phyloP scores from a whole-genome alignment of 352 stramenopile genomes.

The Pythium rhizo-oryzae region DNA sequence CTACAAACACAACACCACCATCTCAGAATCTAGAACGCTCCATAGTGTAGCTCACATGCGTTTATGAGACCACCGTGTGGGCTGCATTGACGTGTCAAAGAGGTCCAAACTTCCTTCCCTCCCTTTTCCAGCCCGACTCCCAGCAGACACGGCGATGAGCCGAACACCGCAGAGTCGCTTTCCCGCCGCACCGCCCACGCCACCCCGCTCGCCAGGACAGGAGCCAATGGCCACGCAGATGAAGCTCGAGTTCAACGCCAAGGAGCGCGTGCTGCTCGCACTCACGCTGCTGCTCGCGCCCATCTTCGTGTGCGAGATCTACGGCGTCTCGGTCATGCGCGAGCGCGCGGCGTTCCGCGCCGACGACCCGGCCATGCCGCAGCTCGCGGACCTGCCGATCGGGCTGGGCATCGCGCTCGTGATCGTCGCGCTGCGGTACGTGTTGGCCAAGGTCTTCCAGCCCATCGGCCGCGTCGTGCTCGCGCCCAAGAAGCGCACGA shows the following conservation, averaged over 20 bases:
- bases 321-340: slow-evolving; percentile 50
- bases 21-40: background rate
- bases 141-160: background rate
- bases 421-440: slow-evolving; percentile 48
- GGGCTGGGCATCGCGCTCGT: slow-evolving; percentile 34
- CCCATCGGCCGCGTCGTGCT: slow-evolving; percentile 52
- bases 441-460: slow-evolving; percentile 39
- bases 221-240: slow-evolving; percentile 71
- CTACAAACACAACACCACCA: no score
- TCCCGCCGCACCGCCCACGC: background rate
- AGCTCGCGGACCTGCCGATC: slow-evolving; percentile 45
- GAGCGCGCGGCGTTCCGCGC: slow-evolving; percentile 31
- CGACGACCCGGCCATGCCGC: slow-evolving; percentile 44
- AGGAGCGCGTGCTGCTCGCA: slow-evolving; percentile 61
- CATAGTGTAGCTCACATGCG: background rate
- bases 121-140: background rate
- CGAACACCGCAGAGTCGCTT: slow-evolving; percentile 2
- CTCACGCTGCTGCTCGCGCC: slow-evolving; percentile 64
- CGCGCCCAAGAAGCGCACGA: slow-evolving; percentile 51
- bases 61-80: background rate
- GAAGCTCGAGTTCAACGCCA: slow-evolving; percentile 55
- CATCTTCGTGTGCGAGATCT: slow-evolving; percentile 56
- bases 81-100: slow-evolving; percentile 1
- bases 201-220: no score
- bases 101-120: background rate